Conservation (phyloP, 108 stramenopile genomes). For the Aurantiochytrium sp. region DNA sequence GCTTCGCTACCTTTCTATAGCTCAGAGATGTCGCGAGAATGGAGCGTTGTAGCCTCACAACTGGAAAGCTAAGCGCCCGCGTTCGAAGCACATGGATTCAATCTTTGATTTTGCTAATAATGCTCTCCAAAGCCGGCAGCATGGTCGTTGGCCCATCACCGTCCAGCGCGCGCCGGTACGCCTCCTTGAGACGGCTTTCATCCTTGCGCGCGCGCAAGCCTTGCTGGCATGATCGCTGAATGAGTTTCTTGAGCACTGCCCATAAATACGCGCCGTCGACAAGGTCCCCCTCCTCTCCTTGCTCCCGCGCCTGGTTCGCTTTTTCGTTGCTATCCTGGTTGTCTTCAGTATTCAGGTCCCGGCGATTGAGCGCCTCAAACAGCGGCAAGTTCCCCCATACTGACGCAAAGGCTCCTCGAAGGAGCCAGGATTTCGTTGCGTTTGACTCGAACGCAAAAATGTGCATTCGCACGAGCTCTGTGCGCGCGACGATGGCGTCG, state of each 20-base stretch:
- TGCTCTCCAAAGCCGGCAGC: background rate
- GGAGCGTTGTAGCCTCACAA: too few species aligned
- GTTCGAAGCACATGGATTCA: too few species aligned
- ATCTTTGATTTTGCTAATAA: background rate
- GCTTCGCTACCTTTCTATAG: too few species aligned
- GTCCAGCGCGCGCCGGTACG: background rate
- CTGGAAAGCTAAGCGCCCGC: too few species aligned
- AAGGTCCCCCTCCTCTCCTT: too few species aligned
- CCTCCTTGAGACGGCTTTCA: background rate
- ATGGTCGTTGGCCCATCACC: background rate
- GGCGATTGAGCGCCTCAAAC: background rate
- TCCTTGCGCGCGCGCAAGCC: background rate
- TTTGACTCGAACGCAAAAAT: background rate
- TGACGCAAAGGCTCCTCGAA: background rate
- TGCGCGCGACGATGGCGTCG: background rate
- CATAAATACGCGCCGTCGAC: background rate
- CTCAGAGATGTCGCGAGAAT: too few species aligned
- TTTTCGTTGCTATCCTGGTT: too few species aligned
- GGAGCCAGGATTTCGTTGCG: background rate
- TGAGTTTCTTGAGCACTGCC: background rate
- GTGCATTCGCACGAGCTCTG: background rate
- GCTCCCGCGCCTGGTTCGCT: too few species aligned
- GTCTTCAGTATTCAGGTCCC: too few species aligned
- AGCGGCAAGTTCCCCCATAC: too few species aligned
- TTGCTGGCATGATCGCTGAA: background rate